phyloP scores from a whole-genome alignment of 2,329 filamentous ascomycete genomes.

The Botrytis deweyae region DNA sequence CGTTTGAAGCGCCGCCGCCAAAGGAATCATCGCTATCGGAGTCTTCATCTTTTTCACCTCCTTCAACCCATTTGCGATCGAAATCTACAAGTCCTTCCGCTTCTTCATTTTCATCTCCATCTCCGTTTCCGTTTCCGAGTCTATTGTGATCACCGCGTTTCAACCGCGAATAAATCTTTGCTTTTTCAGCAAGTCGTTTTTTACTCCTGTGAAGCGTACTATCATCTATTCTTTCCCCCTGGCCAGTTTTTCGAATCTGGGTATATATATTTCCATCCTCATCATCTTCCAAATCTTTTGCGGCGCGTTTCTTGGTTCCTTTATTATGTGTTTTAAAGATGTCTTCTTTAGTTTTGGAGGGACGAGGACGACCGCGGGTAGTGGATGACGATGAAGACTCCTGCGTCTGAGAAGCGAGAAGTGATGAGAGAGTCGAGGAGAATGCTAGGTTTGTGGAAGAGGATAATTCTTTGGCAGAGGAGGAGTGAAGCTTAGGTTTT shows the following conservation, averaged over 20 bases:
- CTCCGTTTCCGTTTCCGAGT: background rate
- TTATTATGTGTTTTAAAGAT: slow-evolving; percentile 69
- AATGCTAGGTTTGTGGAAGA: slow-evolving; percentile 78
- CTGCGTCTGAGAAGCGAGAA: slow-evolving; percentile 61
- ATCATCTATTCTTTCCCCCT: slow-evolving; percentile 49
- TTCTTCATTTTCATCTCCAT: slow-evolving; percentile 53
- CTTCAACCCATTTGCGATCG: slow-evolving; percentile 81
- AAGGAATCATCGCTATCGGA: slow-evolving; percentile 15
- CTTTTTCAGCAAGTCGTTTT: slow-evolving; percentile 86
- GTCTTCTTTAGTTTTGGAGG: slow-evolving; percentile 60
- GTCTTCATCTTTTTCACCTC: slow-evolving; percentile 50
- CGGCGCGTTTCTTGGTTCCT: slow-evolving; percentile 60
- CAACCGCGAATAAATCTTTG: slow-evolving; percentile 81
- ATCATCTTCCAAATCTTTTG: slow-evolving; percentile 54
- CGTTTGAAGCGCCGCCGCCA: slow-evolving; percentile 42
- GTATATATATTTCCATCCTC: slow-evolving; percentile 52
- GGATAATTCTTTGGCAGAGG: slow-evolving; percentile 63
- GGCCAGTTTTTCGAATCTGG: slow-evolving; percentile 51
- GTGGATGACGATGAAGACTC: slow-evolving; percentile 39
- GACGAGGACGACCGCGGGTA: slow-evolving; percentile 51
- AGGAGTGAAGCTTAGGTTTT: slow-evolving; percentile 55
- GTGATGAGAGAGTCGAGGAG: slow-evolving; percentile 79
- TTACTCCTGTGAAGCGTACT: slow-evolving; percentile 62
- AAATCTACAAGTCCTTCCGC: slow-evolving; percentile 78
- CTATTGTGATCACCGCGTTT: slow-evolving; percentile 78